These are phyloP conservation scores for Pythium monospermum DNA, from an alignment of 352 stramenopile genomes.

Conservation along the genomic window DNA sequence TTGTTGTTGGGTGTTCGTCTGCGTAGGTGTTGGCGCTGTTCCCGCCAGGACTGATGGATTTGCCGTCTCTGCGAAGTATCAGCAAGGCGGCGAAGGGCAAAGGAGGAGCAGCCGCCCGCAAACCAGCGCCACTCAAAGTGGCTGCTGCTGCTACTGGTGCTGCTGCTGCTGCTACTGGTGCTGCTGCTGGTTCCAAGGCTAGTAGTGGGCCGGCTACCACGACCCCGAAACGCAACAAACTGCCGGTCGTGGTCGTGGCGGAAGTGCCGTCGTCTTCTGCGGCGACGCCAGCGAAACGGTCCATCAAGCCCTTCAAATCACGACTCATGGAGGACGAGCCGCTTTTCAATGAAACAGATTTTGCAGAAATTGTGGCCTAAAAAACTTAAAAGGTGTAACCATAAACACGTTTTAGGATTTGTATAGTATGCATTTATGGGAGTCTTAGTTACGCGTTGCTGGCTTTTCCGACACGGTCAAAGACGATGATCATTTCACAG, in stretches of 20 bases:
- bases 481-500: slow-evolving; percentile 98
- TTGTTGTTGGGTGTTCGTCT: neutral
- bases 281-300: slow-evolving; percentile 36
- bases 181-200: too few relatives aligned
- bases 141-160: slow-evolving; percentile 17
- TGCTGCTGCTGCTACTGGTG: too few relatives aligned
- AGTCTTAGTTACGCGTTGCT: slow-evolving; percentile 8
- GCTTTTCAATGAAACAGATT: slow-evolving; percentile 54
- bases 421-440: neutral
- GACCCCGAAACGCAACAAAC: slow-evolving; percentile 41
- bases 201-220: too few relatives aligned
- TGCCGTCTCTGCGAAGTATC: slow-evolving; percentile 57
- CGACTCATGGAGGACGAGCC: slow-evolving; percentile 65
- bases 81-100: slow-evolving; percentile 70
- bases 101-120: slow-evolving; percentile 33
- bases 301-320: slow-evolving; percentile 76
- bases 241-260: slow-evolving; percentile 2
- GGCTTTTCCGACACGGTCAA: slow-evolving; percentile 78
- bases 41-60: slow-evolving; percentile 49
- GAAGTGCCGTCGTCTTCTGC: too few relatives aligned
- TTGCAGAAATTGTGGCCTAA: slow-evolving; percentile 52
- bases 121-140: slow-evolving; percentile 25
- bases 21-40: slow-evolving; percentile 59
- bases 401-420: neutral
- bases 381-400: slow-evolving; percentile 4